phyloP scores from a whole-genome alignment of 345 rosid genomes.

The Streptanthus diversifolius region DNA sequence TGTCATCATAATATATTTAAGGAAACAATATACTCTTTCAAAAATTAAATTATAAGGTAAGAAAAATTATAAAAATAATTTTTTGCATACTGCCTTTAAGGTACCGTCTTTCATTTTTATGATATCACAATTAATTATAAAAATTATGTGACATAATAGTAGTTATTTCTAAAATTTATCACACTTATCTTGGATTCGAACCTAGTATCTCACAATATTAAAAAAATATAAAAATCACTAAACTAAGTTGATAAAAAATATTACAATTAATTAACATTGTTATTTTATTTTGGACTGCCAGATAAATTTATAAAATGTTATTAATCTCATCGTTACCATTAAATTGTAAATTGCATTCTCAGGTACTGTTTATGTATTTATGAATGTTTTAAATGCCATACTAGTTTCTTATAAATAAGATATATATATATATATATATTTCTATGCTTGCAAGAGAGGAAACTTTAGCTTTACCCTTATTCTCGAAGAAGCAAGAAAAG shows the following conservation, averaged over 20 bases:
- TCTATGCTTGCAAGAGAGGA: background rate
- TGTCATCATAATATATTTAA: background rate
- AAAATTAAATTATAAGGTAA: too few species aligned
- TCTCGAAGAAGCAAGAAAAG: slow-evolving; percentile 15
- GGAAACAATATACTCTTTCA: background rate
- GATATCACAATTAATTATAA: too few species aligned
- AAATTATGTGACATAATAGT: too few species aligned
- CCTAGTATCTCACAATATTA: too few species aligned
- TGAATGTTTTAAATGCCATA: background rate
- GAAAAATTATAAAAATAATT: too few species aligned
- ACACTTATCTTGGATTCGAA: too few species aligned
- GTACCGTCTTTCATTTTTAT: too few species aligned
- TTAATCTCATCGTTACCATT: background rate
- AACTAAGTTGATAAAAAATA: too few species aligned
- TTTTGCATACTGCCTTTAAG: background rate
- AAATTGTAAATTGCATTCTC: background rate
- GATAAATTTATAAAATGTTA: background rate
- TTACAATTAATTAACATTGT: too few species aligned
- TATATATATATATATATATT: background rate
- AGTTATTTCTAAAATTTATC: too few species aligned
- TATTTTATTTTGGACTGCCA: background rate
- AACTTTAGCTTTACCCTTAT: slow-evolving; percentile 15
- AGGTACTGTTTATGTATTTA: background rate
- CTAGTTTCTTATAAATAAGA: background rate
- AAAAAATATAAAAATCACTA: too few species aligned